Conservation (phyloP, 495 filamentous ascomycete genomes). For the Penicillium egyptiacum region DNA sequence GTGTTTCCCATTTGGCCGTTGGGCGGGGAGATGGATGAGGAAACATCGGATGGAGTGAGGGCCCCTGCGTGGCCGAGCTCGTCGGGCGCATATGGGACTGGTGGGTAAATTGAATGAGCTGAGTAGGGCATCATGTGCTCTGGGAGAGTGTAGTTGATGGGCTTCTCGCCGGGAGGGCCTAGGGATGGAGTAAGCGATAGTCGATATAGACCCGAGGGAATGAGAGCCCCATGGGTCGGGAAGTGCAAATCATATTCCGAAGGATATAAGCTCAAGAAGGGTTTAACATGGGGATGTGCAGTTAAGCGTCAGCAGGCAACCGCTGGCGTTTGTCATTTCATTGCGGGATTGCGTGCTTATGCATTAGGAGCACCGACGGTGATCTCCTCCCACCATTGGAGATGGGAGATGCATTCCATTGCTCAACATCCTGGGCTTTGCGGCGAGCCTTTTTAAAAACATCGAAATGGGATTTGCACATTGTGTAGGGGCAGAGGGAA, state of each 20-base stretch:
- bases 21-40: constrained; percentile 49
- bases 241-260: constrained; percentile 24
- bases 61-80: constrained; percentile 44
- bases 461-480: background rate
- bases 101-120: constrained; percentile 47
- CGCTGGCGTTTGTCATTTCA: constrained; percentile 34
- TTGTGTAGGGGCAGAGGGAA: background rate
- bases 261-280: constrained; percentile 13
- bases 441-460: background rate
- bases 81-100: constrained; percentile 45
- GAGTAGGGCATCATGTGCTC: constrained; percentile 49
- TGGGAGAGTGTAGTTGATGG: constrained; percentile 45
- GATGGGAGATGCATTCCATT: background rate
- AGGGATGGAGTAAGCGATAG: constrained; percentile 32
- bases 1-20: constrained; percentile 47
- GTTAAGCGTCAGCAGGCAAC: constrained; percentile 15
- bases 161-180: constrained; percentile 39
- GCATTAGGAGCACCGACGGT: constrained; percentile 19
- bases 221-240: constrained; percentile 18
- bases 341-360: constrained; percentile 48
- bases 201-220: constrained; percentile 16
- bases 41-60: constrained; percentile 48
- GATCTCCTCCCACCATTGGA: constrained; percentile 24
- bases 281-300: constrained; percentile 16
- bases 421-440: background rate